Evolutionary conservation across 768 basidiomycete species (phyloP), one percentile per base, ranked within the genome.

Genomic region (Polyporus arcularius): DNA sequence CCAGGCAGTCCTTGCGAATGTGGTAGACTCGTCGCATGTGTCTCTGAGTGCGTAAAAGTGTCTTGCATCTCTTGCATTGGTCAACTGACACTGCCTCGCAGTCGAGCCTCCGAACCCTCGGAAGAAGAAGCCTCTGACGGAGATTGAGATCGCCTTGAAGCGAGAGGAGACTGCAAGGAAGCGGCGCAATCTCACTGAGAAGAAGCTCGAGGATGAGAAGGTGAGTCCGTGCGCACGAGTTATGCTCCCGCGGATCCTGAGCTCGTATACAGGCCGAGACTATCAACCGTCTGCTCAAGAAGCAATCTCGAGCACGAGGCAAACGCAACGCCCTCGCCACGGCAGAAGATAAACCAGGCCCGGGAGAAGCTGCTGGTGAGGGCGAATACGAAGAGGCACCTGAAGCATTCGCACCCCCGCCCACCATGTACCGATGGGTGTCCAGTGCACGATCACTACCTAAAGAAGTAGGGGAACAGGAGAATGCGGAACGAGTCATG

Each of bases 121-220:
- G 53, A 83, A 84, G 72, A 91, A 89, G 72, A 87, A 87, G 67
- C 80, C 83, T 8, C 75, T 90, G 7, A 91, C 86, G 8, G 88
- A 88, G 61, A 80, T 83, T 2, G 90, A 92, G 71, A 77, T 92
- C 4, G 89, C 89, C 0, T 75, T 92, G 3, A 81, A 87, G 42
- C 79, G 88, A 18, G 90, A 93, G 67, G 93, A 95, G 70, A 91
- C 88, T 0, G 90, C 90, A 0, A 78, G 92, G 40, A 94, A 93
- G 74, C 80, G 93, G 54, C 89, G 85, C 67, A 89, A 91, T 67
- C 74, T 94, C 46, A 85, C 84, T 6, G 90, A 93, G 73, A 92
- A 92, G 76, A 90, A 89, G 72, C 78, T 92, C 4, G 89, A 92
- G 69, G 90, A 93, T 59, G 92, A 93, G 73, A 92, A 91, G 84